Conservation (phyloP, 2,329 filamentous ascomycete genomes). For the Pochonia chlamydosporia region DNA sequence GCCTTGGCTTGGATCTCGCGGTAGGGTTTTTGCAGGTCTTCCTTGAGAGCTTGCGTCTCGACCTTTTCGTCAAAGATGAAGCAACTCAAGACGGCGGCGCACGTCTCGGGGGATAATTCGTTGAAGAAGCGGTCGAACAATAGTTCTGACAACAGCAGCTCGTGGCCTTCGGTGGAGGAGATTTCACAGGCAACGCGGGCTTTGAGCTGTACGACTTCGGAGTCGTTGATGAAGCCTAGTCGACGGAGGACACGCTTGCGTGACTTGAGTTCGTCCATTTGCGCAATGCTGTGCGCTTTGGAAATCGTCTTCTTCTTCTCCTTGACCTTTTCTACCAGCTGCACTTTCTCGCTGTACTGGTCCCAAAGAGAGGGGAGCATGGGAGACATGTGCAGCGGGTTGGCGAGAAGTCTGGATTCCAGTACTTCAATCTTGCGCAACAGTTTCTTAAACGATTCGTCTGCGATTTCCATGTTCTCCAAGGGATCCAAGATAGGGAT, state of each 20-base stretch:
- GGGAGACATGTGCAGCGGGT: conserved; percentile 87
- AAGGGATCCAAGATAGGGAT: conserved; percentile 85
- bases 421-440: conserved; percentile 95
- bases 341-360: conserved; percentile 77
- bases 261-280: conserved; percentile 93
- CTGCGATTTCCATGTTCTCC: conserved; percentile 91
- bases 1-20: conserved; percentile 85
- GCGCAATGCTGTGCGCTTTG: conserved; percentile 79
- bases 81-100: conserved; percentile 79
- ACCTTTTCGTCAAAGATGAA: conserved; percentile 98
- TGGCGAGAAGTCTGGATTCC: conserved; percentile 81
- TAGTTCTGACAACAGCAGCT: conserved; percentile 85
- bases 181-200: conserved; percentile 97
- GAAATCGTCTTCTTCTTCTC: conserved; percentile 80
- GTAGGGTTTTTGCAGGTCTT: conserved; percentile 81
- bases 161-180: conserved; percentile 83
- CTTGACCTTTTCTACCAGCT: conserved; percentile 74
- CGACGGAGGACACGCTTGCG: conserved; percentile 92
- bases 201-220: conserved; percentile 93
- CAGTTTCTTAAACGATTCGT: conserved; percentile 89
- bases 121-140: conserved; percentile 99
- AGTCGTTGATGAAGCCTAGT: conserved; percentile 91
- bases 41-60: conserved; percentile 68
- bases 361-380: conserved; percentile 79
- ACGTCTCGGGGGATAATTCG: conserved; percentile 81